Percentiles rank a stretch among this genome's conserved stretches.
Evolutionary conservation across 164 flowering plant genomes (phyloP).

Genomic region (Liriodendron chinense): DNA sequence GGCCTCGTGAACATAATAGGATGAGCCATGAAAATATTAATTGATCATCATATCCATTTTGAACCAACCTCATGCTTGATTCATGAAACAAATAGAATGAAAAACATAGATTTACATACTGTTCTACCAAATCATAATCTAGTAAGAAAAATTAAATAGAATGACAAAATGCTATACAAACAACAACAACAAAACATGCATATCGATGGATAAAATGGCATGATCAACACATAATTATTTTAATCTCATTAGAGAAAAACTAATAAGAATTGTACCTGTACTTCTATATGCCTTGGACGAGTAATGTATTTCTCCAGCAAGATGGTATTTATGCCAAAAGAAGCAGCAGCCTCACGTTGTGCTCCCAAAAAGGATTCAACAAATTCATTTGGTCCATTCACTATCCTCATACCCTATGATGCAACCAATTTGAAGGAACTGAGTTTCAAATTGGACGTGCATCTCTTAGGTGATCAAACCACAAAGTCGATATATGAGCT

Average conservation of each 20-base stretch:
- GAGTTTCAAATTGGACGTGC: neutral
- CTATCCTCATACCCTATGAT: constrained; percentile 94
- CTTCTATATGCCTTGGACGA: constrained; percentile 95
- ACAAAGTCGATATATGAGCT: neutral
- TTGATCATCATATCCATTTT: neutral
- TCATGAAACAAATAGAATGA: neutral
- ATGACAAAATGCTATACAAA: neutral
- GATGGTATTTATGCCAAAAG: constrained; percentile 84
- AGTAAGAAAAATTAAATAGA: neutral
- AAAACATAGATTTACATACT: too few relatives aligned
- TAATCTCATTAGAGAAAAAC: neutral
- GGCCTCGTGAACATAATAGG: neutral
- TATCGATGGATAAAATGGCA: neutral
- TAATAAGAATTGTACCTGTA: constrained; percentile 54
- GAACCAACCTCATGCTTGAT: neutral
- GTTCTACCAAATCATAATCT: neutral
- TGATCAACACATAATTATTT: neutral
- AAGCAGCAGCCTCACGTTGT: constrained; percentile 97
- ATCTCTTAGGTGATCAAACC: neutral
- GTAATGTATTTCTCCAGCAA: constrained; percentile 93
- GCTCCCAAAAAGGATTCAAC: constrained; percentile 87
- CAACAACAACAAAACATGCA: neutral
- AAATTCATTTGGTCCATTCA: constrained; percentile 68
- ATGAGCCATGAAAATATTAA: too few relatives aligned
- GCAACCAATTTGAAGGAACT: neutral